Percentiles rank a stretch among this genome's conserved stretches.
Evolutionary conservation across 345 rosid species (phyloP).

Genomic region (Citrus sp.): DNA sequence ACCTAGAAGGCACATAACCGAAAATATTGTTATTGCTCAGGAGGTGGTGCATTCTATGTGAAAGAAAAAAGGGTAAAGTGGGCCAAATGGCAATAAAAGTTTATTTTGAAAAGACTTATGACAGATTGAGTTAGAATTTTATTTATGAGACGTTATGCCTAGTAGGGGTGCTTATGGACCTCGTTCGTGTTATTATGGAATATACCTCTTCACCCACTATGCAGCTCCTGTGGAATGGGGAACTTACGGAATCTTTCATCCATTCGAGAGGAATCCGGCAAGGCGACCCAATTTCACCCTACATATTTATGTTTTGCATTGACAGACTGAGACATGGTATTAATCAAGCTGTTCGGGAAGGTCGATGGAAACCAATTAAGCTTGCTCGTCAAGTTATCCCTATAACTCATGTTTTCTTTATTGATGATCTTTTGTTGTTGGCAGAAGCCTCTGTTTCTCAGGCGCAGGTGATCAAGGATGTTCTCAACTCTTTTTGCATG

Average conservation of each 20-base stretch:
- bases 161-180: background rate
- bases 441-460: too few relatives aligned
- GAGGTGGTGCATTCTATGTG: too few relatives aligned
- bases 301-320: background rate
- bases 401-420: background rate
- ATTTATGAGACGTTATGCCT: background rate
- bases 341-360: background rate
- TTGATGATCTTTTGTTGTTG: background rate
- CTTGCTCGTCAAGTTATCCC: too few relatives aligned
- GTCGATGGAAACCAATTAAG: background rate
- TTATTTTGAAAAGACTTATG: background rate
- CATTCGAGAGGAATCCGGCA: background rate
- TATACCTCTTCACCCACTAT: background rate
- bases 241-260: background rate
- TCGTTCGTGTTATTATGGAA: background rate
- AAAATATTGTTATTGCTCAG: background rate
- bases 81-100: background rate
- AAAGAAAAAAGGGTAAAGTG: background rate
- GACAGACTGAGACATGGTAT: background rate
- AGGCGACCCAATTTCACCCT: background rate
- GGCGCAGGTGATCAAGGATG: too few relatives aligned
- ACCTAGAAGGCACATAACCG: too few relatives aligned
- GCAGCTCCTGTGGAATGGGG: background rate
- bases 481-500: too few relatives aligned
- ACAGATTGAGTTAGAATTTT: background rate